Evolutionary conservation across 129 eudicot genomes (phyloP).

Genomic region (Scalesia atractyloides): DNA sequence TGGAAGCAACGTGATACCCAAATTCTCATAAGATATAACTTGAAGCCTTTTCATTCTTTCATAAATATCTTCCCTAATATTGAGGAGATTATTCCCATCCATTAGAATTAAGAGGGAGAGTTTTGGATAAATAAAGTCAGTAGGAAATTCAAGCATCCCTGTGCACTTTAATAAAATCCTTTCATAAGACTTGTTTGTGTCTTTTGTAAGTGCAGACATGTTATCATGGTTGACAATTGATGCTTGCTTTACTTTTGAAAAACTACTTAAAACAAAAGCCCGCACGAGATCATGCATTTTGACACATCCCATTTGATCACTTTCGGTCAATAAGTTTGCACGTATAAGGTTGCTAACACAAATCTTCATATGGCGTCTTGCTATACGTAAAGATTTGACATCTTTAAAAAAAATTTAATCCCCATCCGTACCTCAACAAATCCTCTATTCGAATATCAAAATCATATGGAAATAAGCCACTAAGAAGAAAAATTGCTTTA

Average conservation of each 20-base stretch:
- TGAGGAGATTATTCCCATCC: not conserved
- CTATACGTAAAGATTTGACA: not conserved
- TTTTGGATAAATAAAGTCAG: not conserved
- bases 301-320: not conserved
- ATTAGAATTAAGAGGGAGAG: not conserved
- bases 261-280: not conserved
- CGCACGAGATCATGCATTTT: slow-evolving; percentile 21
- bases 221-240: slow-evolving; percentile 3
- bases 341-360: not conserved
- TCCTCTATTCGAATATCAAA: slow-evolving; percentile 7
- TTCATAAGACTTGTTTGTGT: not conserved
- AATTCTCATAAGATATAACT: not conserved
- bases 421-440: not conserved
- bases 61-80: not conserved
- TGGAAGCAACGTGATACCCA: not conserved
- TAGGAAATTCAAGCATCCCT: not conserved
- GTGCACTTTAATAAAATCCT: not conserved
- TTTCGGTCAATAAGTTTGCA: slow-evolving; percentile 6
- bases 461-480: slow-evolving; percentile 3
- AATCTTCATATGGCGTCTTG: not conserved
- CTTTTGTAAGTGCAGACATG: not conserved
- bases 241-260: not conserved
- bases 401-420: not conserved
- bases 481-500: not conserved
- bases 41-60: not conserved